phyloP scores from a whole-genome alignment of 202 grass and related monocot species.

The Miscanthus sacchariflorus region DNA sequence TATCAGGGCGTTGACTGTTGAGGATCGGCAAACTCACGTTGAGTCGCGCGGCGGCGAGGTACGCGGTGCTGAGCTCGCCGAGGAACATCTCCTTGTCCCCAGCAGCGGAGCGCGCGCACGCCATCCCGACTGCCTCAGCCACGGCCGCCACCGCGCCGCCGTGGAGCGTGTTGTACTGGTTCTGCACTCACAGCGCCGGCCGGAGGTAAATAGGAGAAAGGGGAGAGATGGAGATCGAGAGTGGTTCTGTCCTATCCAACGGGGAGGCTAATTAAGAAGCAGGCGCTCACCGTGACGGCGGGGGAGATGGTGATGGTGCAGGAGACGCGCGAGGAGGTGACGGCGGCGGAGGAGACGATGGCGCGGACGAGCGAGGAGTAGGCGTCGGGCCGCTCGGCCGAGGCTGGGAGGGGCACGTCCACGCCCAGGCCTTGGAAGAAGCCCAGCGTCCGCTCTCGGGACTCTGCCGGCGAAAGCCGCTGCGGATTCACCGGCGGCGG shows the following conservation, averaged over 20 bases:
- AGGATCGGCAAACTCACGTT: conserved; percentile 43
- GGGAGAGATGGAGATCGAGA: not conserved
- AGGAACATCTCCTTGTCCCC: conserved; percentile 83
- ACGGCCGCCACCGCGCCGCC: conserved; percentile 78
- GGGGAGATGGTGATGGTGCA: conserved; percentile 68
- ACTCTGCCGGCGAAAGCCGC: conserved; percentile 28
- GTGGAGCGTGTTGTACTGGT: conserved; percentile 79
- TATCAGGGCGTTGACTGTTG: not conserved
- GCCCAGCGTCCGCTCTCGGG: not conserved
- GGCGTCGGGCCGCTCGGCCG: conserved; percentile 53
- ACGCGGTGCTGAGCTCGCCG: conserved; percentile 75
- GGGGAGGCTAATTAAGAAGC: no score
- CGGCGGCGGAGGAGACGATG: conserved; percentile 53
- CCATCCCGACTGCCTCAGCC: conserved; percentile 66
- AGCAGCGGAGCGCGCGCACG: conserved; percentile 57
- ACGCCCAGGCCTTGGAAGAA: conserved; percentile 48
- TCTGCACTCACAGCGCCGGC: conserved; percentile 46
- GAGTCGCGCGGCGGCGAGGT: conserved; percentile 63
- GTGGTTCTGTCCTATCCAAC: not conserved
- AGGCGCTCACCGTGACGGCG: conserved; percentile 42
- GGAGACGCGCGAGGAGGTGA: conserved; percentile 55
- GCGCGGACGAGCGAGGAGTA: conserved; percentile 60
- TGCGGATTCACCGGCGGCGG: not conserved
- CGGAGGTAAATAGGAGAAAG: not conserved
- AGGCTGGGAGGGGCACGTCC: conserved; percentile 38